phyloP scores from a whole-genome alignment of 371 early-diverging fungal species.

The Mortierella sp. region DNA sequence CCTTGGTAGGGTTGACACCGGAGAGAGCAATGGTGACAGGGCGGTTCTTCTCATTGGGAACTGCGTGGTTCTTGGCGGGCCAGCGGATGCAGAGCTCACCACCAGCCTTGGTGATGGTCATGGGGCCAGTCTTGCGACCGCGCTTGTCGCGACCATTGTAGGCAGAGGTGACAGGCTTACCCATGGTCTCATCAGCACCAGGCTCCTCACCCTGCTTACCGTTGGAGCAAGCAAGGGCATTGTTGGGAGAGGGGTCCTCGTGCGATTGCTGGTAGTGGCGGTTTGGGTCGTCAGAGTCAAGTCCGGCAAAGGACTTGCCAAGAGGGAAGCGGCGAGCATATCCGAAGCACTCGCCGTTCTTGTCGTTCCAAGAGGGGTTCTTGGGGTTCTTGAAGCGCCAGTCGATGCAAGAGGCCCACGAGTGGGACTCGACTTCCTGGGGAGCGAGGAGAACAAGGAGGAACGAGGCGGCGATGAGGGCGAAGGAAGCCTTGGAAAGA shows the following conservation, averaged over 20 bases:
- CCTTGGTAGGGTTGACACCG: slow-evolving; percentile 23
- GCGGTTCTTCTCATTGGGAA: slow-evolving; percentile 22
- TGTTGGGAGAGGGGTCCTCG: slow-evolving; percentile 18
- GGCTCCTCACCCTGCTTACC: slow-evolving; percentile 37
- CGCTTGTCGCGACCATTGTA: slow-evolving; percentile 31
- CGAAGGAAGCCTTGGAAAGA: slow-evolving; percentile 41
- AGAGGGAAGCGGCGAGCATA: slow-evolving; percentile 49
- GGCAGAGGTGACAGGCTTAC: slow-evolving; percentile 21
- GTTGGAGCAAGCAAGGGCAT: slow-evolving; percentile 39
- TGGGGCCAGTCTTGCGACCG: slow-evolving; percentile 28
- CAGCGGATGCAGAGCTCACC: slow-evolving; percentile 46
- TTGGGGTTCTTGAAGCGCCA: slow-evolving; percentile 46
- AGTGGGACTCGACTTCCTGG: slow-evolving; percentile 33
- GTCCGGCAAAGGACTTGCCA: slow-evolving; percentile 44
- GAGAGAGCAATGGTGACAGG: slow-evolving; percentile 42
- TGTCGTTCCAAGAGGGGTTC: slow-evolving; percentile 36
- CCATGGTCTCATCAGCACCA: slow-evolving; percentile 43
- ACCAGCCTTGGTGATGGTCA: slow-evolving; percentile 26
- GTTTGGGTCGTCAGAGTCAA: slow-evolving; percentile 47
- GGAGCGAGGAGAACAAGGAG: slow-evolving; percentile 18
- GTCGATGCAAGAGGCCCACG: slow-evolving; percentile 45
- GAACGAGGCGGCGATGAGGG: slow-evolving; percentile 33
- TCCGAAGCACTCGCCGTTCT: slow-evolving; percentile 41
- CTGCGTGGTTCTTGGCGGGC: slow-evolving; percentile 55
- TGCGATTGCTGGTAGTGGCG: slow-evolving; percentile 52